Evolutionary conservation across 2,329 filamentous ascomycete genomes (phyloP).

Genomic region (Tolypocladium nubicola): DNA sequence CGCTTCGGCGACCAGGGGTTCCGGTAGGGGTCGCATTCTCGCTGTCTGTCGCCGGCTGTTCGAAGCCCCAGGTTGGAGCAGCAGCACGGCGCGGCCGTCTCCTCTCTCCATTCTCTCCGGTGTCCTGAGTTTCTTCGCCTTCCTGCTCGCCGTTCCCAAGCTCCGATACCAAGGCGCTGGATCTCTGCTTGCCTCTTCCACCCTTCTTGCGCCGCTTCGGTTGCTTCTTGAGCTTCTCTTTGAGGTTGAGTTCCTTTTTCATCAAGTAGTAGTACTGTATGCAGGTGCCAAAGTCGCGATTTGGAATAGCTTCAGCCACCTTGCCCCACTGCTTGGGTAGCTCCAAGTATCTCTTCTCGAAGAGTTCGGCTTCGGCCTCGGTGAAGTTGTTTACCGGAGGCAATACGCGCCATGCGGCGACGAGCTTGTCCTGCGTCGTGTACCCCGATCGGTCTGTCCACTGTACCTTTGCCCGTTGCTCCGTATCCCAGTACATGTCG

Average conservation of each 20-base stretch:
- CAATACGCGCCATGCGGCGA: constrained; percentile 61
- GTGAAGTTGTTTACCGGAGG: constrained; percentile 68
- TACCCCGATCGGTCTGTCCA: constrained; percentile 59
- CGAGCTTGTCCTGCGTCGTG: constrained; percentile 53
- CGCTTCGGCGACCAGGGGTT: constrained; percentile 45
- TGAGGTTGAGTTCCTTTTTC: constrained; percentile 64
- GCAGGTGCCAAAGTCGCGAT: constrained; percentile 65
- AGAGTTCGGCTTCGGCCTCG: constrained; percentile 55
- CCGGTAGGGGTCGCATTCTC: constrained; percentile 47
- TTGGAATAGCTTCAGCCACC: constrained; percentile 56
- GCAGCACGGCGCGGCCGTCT: constrained; percentile 52
- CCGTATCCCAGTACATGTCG: constrained; percentile 52
- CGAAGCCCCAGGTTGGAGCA: constrained; percentile 62
- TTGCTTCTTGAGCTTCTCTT: constrained; percentile 62
- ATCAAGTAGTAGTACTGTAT: constrained; percentile 82
- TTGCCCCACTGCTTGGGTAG: constrained; percentile 75
- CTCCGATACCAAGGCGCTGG: constrained; percentile 56
- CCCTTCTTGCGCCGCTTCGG: constrained; percentile 48
- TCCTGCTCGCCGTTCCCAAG: constrained; percentile 50
- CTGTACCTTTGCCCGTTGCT: constrained; percentile 45
- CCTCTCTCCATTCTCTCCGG: constrained; percentile 48
- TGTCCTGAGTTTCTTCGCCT: constrained; percentile 43
- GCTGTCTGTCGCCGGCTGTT: constrained; percentile 47
- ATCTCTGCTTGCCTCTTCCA: constrained; percentile 45
- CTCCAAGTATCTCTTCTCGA: constrained; percentile 66